Percentiles rank a stretch among this genome's conserved stretches.
Evolutionary conservation across 441 rosid genomes (phyloP).

Genomic region (Dalechampia spathulata): DNA sequence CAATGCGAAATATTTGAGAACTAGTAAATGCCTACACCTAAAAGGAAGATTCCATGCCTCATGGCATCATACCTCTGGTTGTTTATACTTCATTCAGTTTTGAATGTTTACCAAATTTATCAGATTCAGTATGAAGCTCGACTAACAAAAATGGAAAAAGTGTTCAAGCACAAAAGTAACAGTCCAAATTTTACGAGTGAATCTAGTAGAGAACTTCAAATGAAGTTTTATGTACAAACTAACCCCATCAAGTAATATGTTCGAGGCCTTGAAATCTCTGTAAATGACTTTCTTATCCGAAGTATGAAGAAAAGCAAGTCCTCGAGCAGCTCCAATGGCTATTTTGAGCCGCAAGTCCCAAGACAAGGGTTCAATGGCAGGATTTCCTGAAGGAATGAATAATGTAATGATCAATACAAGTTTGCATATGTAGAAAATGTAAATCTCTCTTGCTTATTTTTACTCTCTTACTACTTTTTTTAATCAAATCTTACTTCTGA

Average conservation of each 20-base stretch:
- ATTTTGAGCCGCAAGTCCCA: constrained; percentile 69
- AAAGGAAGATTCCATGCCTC: not conserved
- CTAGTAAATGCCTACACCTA: not conserved
- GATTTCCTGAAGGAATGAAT: constrained; percentile 28
- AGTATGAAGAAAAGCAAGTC: constrained; percentile 66
- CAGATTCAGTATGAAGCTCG: no score
- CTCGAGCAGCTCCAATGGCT: constrained; percentile 80
- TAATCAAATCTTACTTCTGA: constrained; percentile 49
- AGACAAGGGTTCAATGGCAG: constrained; percentile 44
- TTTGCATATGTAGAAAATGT: not conserved
- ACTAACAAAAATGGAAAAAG: not conserved
- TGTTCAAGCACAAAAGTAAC: no score
- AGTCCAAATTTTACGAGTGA: no score
- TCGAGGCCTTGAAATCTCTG: constrained; percentile 87
- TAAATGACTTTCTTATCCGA: constrained; percentile 77
- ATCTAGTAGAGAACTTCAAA: not conserved
- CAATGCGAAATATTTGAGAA: not conserved
- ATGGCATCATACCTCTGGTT: no score
- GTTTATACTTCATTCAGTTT: no score
- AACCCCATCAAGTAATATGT: constrained; percentile 81
- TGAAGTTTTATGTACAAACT: constrained; percentile 9
- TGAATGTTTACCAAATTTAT: no score
- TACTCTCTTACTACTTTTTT: no score
- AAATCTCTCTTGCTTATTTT: no score
- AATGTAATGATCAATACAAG: constrained; percentile 3